phyloP scores from a whole-genome alignment of 805 yeast genomes.

The Ogataea glucozyma region DNA sequence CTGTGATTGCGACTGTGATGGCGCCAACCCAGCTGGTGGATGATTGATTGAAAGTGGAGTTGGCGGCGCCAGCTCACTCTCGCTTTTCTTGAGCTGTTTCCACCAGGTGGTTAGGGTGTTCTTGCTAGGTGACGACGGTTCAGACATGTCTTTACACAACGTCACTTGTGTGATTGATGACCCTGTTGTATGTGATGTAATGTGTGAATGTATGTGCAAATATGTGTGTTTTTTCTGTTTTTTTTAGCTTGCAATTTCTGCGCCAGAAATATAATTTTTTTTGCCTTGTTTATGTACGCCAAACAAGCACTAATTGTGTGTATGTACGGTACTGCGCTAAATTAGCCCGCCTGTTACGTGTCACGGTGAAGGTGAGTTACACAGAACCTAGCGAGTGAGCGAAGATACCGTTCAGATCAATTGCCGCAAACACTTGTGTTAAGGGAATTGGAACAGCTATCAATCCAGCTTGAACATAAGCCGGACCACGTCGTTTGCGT shows the following conservation, averaged over 20 bases:
- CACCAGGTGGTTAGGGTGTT: constrained; percentile 33
- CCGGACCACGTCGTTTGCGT: not conserved
- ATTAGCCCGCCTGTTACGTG: no score
- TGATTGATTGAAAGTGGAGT: constrained; percentile 10
- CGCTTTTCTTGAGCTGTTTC: constrained; percentile 31
- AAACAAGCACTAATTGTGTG: no score
- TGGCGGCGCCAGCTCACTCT: constrained; percentile 19
- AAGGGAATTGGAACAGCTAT: no score
- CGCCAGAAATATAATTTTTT: not conserved
- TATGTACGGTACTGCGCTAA: no score
- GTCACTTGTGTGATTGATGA: not conserved
- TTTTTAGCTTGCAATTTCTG: no score
- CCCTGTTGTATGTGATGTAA: no score
- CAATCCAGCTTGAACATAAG: not conserved
- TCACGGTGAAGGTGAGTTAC: no score
- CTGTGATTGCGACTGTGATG: constrained; percentile 12
- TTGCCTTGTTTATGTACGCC: not conserved
- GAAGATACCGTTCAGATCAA: no score
- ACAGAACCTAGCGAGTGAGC: no score
- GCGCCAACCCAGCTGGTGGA: constrained; percentile 1
- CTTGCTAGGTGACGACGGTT: constrained; percentile 31
- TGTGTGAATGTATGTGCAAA: no score
- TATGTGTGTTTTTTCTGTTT: no score
- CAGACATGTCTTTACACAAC: constrained; percentile 18
- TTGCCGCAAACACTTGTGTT: no score